Base-by-base conservation (phyloP, 441 rosid species). In the Euphorbia celastroides region DNA sequence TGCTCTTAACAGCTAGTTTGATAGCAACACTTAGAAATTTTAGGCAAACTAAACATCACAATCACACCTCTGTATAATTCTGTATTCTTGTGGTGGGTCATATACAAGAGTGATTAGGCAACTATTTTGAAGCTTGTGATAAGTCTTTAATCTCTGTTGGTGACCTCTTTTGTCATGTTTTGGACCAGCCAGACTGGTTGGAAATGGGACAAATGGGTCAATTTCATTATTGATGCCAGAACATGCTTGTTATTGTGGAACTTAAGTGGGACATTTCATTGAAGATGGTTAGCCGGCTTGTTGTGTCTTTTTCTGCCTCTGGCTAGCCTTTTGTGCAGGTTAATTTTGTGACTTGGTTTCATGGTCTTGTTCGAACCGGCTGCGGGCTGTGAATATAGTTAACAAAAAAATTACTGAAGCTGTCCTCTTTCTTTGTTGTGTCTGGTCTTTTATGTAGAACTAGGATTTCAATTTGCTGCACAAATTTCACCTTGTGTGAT, bases 151-250 rank as follows among this genome's bases (percentile, higher is more conserved):
- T 44, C 50, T 44, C n/a, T 44, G n/a, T 41, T 41, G 5, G 44
- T 41, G 44, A 41, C 44, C 44, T 41, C 42, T 71, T 14, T 56
- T 60, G 64, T 68, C 44, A 44, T 38, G 55, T 60, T 64, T 31
- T 69, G 76, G 72, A 65, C 70, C 70, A 28, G 62, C 70, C 51
- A 57, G 73, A 51, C 32, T 61, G 51, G 34, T 69, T 38, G 73
- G 66, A 70, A 73, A 65, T 64, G 69, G 74, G 74, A 65, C 11
- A n/a, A n/a, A 36, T 55, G 59, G 52, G 23, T 42, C 42, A 61
- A 17, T 57, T 61, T 76, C 48, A 8, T 50, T 59, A 30, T 82
- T 79, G 56, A 48, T 72, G 74, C 67, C 70, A 69, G 68, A 67
- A 71, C 69, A 78, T 60, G 69, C 28, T n/a, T 28, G 11, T 64